Conservation (phyloP, 202 grass and related monocot species). For the Panicum virgatum region DNA sequence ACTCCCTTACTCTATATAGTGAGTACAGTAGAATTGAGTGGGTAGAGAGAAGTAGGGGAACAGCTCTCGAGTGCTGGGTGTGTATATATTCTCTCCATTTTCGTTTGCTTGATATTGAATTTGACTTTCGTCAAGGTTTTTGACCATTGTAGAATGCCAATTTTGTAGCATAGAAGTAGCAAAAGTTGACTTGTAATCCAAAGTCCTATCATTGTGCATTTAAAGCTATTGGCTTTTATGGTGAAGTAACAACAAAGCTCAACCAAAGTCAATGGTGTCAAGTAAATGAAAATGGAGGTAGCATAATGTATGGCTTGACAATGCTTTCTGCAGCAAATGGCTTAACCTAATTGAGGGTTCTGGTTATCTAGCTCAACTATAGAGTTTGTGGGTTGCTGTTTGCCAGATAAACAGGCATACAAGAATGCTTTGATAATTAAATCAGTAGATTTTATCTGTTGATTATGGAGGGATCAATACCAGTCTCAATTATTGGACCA, state of each 20-base stretch:
- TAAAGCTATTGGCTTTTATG: no score
- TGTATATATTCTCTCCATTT: not conserved
- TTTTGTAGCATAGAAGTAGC: not conserved
- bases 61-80: not conserved
- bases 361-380: constrained; percentile 1
- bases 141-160: not conserved
- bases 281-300: not conserved
- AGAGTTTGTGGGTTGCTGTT: not conserved
- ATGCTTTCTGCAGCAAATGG: not conserved
- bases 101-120: not conserved
- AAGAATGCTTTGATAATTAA: not conserved
- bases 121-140: not conserved
- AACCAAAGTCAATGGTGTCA: not conserved
- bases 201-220: not conserved
- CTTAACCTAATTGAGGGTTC: not conserved
- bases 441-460: not conserved
- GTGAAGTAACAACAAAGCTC: no score
- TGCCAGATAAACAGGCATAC: not conserved
- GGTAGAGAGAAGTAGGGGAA: not conserved
- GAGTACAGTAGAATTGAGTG: not conserved
- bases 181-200: not conserved
- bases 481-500: not conserved
- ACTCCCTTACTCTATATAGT: not conserved
- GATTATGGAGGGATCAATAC: not conserved
- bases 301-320: not conserved